Conservation (phyloP, 345 rosid species). For the Citrus maxima region DNA sequence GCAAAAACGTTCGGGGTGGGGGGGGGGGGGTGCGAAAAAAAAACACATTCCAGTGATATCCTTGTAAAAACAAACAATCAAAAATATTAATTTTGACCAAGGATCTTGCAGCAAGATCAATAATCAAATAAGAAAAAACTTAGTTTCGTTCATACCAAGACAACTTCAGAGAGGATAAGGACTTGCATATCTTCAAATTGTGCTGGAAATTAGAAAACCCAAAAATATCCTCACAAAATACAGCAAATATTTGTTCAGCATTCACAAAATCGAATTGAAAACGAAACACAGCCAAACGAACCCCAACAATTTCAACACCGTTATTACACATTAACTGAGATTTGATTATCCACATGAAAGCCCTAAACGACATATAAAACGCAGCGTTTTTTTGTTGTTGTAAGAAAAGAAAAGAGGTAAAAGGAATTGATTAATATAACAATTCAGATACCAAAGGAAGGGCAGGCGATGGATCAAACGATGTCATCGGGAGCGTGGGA, state of each 20-base stretch:
- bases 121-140: background rate
- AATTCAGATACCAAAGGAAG: background rate
- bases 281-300: background rate
- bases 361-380: background rate
- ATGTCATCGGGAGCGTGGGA: conserved; percentile 18
- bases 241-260: background rate
- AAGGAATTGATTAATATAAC: background rate
- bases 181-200: background rate
- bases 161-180: background rate
- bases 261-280: background rate
- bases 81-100: background rate
- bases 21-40: too few relatives aligned
- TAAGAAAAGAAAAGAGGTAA: background rate
- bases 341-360: background rate
- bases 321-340: background rate
- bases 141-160: background rate
- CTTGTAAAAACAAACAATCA: background rate
- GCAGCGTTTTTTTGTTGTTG: background rate
- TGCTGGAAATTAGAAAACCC: background rate
- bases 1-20: background rate
- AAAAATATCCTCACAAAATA: background rate
- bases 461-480: background rate
- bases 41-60: background rate
- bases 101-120: background rate
- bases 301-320: background rate